These are phyloP conservation scores for Rhynchosporium graminicola DNA, from an alignment of 2,329 filamentous ascomycete genomes.

Conservation along the genomic window DNA sequence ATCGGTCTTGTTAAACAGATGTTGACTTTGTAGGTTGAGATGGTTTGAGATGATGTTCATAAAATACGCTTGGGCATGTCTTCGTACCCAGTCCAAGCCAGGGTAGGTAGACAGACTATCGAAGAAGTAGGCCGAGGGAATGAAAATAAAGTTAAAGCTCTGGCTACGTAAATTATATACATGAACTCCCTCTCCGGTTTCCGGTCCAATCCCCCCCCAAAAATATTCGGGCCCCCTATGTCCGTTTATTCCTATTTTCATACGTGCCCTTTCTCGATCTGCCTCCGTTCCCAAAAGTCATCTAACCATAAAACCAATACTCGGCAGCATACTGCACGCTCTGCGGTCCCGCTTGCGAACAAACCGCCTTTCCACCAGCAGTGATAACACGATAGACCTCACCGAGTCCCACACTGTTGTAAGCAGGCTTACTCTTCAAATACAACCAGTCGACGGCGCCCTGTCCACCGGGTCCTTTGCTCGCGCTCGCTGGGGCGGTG, in stretches of 20 bases:
- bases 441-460: slow-evolving; percentile 38
- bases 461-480: slow-evolving; percentile 29
- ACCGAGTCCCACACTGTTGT: slow-evolving; percentile 28
- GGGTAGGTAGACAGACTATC: too few species aligned
- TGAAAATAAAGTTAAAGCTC: background rate
- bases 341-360: slow-evolving; percentile 24
- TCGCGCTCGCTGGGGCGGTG: slow-evolving; percentile 31
- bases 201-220: background rate
- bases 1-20: too few species aligned
- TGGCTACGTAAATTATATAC: slow-evolving; percentile 16
- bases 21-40: too few species aligned
- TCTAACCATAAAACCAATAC: slow-evolving; percentile 28
- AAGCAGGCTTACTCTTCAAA: slow-evolving; percentile 31
- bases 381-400: slow-evolving; percentile 39
- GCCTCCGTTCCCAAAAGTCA: too few species aligned
- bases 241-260: background rate
- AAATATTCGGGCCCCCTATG: background rate
- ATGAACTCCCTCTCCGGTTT: slow-evolving; percentile 9
- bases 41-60: too few species aligned
- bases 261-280: too few species aligned
- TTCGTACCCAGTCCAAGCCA: too few species aligned
- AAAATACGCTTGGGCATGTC: too few species aligned
- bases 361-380: slow-evolving; percentile 34
- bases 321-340: slow-evolving; percentile 36
- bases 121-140: too few species aligned